Conservation (phyloP, 176 grass and related monocot species). For the Zoysia japonica region DNA sequence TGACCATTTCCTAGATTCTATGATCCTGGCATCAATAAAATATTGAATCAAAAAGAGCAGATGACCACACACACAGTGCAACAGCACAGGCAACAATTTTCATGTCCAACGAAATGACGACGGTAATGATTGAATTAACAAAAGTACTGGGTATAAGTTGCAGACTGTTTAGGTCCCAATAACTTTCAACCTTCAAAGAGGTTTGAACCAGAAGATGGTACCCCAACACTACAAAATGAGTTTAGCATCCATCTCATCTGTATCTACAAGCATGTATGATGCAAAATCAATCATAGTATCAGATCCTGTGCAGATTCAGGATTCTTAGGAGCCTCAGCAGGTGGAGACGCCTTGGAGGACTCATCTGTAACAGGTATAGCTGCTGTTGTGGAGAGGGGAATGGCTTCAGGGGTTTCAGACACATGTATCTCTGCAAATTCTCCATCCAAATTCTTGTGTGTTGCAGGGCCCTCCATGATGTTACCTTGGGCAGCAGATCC, state of each 20-base stretch:
- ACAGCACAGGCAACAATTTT: neutral
- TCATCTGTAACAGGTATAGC: slow-evolving; percentile 41
- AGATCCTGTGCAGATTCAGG: slow-evolving; percentile 58
- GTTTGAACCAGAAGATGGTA: slow-evolving; percentile 19
- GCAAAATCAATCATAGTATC: slow-evolving; percentile 46
- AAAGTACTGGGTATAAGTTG: slow-evolving; percentile 33
- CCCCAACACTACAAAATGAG: slow-evolving; percentile 30
- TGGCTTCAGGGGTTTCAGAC: slow-evolving; percentile 54
- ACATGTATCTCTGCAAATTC: slow-evolving; percentile 46
- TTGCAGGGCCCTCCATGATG: slow-evolving; percentile 16
- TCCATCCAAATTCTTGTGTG: slow-evolving; percentile 30
- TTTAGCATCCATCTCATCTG: slow-evolving; percentile 36
- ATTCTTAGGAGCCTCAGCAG: slow-evolving; percentile 48
- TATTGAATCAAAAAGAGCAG: neutral
- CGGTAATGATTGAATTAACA: neutral
- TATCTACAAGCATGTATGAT: slow-evolving; percentile 61
- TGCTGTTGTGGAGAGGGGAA: slow-evolving; percentile 37
- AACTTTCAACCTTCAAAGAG: slow-evolving; percentile 38
- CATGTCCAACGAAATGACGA: neutral
- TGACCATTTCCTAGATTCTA: neutral
- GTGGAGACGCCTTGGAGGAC: slow-evolving; percentile 20
- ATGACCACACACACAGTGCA: neutral
- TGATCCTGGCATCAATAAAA: neutral
- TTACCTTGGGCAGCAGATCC: slow-evolving; percentile 34
- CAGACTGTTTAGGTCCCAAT: slow-evolving; percentile 25